phyloP scores from a whole-genome alignment of 768 basidiomycete species.

The Melanogaster broomeanus region DNA sequence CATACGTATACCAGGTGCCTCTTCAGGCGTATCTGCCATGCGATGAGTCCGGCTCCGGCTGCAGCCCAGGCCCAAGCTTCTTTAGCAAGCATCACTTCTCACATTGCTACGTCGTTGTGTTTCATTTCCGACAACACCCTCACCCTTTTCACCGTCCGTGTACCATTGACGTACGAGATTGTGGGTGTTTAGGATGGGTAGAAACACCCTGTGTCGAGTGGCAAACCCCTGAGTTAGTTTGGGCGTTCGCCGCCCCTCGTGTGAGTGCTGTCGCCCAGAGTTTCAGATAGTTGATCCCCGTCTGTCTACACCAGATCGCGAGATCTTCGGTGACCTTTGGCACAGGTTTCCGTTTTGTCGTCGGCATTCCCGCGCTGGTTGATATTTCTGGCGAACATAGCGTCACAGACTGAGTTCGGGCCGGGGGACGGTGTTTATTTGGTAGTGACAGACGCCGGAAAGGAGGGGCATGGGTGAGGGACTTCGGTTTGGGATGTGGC shows the following conservation, averaged over 20 bases:
- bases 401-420: background rate
- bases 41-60: too few relatives aligned
- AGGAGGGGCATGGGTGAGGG: background rate
- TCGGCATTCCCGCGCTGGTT: constrained; percentile 11
- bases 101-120: background rate
- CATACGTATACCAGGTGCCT: background rate
- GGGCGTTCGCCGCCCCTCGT: constrained; percentile 14
- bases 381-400: background rate
- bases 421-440: background rate
- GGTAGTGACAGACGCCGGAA: background rate
- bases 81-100: constrained; percentile 15
- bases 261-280: constrained; percentile 16
- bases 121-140: constrained; percentile 25
- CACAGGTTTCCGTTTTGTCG: background rate
- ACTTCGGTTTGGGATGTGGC: background rate
- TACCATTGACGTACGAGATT: constrained; percentile 19
- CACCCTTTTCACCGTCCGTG: background rate
- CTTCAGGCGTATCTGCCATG: too few relatives aligned
- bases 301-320: constrained; percentile 5
- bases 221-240: constrained; percentile 2
- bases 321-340: background rate
- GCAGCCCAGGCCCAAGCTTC: constrained; percentile 1
- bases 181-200: constrained; percentile 2
- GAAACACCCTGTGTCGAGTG: constrained; percentile 10
- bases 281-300: constrained; percentile 31